Evolutionary conservation across 441 rosid species (phyloP).

Genomic region (Corymbia calophylla): DNA sequence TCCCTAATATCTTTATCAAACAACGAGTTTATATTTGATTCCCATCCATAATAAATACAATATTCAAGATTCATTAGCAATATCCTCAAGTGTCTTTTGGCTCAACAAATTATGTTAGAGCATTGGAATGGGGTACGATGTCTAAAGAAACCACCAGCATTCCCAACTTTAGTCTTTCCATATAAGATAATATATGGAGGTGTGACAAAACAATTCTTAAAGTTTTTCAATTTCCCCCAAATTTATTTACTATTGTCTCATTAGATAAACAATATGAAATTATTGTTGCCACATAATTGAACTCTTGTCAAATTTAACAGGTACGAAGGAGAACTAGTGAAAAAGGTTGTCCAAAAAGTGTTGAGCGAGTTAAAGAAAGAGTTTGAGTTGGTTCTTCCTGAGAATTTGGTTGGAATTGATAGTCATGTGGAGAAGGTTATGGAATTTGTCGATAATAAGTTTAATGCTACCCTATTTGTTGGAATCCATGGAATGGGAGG

Average conservation of each 20-base stretch:
- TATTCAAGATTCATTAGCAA: neutral
- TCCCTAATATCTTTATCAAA: neutral
- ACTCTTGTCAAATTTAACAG: neutral
- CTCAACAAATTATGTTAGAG: neutral
- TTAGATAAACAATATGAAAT: neutral
- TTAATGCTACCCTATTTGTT: neutral
- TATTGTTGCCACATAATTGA: neutral
- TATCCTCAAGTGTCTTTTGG: neutral
- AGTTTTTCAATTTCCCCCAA: neutral
- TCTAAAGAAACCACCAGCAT: neutral
- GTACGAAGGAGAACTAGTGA: neutral
- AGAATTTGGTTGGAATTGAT: neutral
- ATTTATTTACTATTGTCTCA: neutral
- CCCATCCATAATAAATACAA: neutral
- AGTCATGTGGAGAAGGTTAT: neutral
- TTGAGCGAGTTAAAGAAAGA: neutral
- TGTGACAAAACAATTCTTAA: neutral
- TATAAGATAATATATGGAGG: neutral
- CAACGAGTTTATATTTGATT: neutral
- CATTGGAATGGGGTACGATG: neutral
- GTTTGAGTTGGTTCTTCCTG: neutral
- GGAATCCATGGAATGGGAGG: neutral
- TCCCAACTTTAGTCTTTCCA: neutral
- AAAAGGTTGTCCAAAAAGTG: neutral
- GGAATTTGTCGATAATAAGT: neutral